These are phyloP conservation scores for Fusarium sp. DNA, from an alignment of 2,329 filamentous ascomycete genomes.

Conservation along the genomic window DNA sequence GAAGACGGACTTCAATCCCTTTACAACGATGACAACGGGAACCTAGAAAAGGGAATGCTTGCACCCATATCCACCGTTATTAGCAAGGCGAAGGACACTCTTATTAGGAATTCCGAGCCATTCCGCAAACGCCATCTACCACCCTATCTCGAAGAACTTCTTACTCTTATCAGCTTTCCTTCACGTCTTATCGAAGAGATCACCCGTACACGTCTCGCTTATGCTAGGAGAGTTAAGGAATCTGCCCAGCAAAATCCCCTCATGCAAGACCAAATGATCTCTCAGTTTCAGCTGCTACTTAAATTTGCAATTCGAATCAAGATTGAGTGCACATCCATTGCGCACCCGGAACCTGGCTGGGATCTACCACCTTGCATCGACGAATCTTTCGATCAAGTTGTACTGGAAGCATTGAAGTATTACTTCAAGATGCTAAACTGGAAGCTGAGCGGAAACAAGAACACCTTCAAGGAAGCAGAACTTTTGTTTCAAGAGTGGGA, in stretches of 20 bases:
- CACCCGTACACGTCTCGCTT: slow-evolving; percentile 89
- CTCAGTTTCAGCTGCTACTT: slow-evolving; percentile 93
- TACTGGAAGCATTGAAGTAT: slow-evolving; percentile 93
- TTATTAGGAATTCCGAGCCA: slow-evolving; percentile 85
- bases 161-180: slow-evolving; percentile 97
- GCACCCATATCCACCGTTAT: slow-evolving; percentile 87
- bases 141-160: slow-evolving; percentile 94
- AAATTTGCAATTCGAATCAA: slow-evolving; percentile 95
- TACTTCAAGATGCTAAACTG: slow-evolving; percentile 99
- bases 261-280: slow-evolving; percentile 98
- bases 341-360: slow-evolving; percentile 91
- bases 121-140: slow-evolving; percentile 93
- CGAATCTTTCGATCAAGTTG: slow-evolving; percentile 92
- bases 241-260: slow-evolving; percentile 91
- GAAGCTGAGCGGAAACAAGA: slow-evolving; percentile 97
- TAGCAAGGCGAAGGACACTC: slow-evolving; percentile 89
- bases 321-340: slow-evolving; percentile 84
- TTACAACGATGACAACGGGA: slow-evolving; percentile 74
- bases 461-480: slow-evolving; percentile 99
- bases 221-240: slow-evolving; percentile 95
- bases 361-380: slow-evolving; percentile 96
- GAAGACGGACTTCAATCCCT: slow-evolving; percentile 94
- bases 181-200: slow-evolving; percentile 96
- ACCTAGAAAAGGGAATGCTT: slow-evolving; percentile 78
- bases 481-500: slow-evolving; percentile 98